Base-by-base conservation (phyloP, 1,139 yeast species). In the Eremothecium cymbalariae region DNA sequence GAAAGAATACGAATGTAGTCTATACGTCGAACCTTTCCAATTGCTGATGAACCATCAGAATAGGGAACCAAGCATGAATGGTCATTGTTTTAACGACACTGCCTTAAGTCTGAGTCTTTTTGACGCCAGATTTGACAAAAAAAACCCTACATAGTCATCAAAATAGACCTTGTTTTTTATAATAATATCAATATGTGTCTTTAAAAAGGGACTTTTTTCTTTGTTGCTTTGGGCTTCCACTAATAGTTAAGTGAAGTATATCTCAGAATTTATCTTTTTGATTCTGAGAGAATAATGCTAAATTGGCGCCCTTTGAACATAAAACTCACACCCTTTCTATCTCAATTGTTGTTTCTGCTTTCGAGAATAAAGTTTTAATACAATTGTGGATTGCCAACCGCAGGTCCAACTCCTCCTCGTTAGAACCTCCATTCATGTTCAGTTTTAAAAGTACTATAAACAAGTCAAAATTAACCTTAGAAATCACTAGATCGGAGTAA, bases 101-200 rank as follows among this genome's bases (percentile, higher is more conserved):
- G 50, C 55, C 27, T 34, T 53, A 20, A 81, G 80, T 49, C 60
- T 86, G 36, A 78, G 81, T 42, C 61, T 80, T 39, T 85, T 88
- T 54, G 90, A 81, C 46, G 78, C 90, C 1, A 73, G 77, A 33
- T 65, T 74, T 9, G 84, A 84, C 29, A 71, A 67, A 43, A 78
- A 75, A 48, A 82, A 83, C 47, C 88, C 86, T 1, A 63, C 68
- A 33, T 70, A 50, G 21, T n/a, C n/a, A 50, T 19, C 31, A 18
- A 18, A 4, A 15, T 22, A 22, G 8, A n/a, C n/a, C n/a, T n/a
- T n/a, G n/a, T n/a, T n/a, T n/a, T n/a, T n/a, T n/a, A n/a, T n/a
- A n/a, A n/a, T n/a, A n/a, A n/a, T n/a, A n/a, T n/a, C n/a, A n/a
- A n/a, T n/a, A n/a, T n/a, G n/a, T n/a, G n/a, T n/a, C n/a, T n/a